phyloP scores from a whole-genome alignment of 371 early-diverging fungal genomes.

The Chytridium lagenaria region DNA sequence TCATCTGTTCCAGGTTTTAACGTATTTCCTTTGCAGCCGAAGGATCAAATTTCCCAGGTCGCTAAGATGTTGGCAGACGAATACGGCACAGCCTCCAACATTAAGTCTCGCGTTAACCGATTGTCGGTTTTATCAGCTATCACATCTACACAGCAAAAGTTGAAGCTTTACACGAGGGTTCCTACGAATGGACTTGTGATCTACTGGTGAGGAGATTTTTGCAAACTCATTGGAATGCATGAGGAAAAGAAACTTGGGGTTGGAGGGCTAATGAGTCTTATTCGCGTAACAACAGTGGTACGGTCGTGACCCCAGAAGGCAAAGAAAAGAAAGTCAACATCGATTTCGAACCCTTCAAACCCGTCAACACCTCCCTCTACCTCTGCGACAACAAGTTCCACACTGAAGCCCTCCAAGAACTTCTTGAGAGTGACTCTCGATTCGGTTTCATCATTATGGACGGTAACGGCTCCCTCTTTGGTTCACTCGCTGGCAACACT shows the following conservation, averaged over 20 bases:
- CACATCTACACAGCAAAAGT: slow-evolving; percentile 97
- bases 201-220: slow-evolving; percentile 57
- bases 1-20: no score
- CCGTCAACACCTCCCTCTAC: slow-evolving; percentile 99
- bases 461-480: slow-evolving; percentile 98
- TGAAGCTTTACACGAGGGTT: slow-evolving; percentile 94
- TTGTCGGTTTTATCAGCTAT: slow-evolving; percentile 98
- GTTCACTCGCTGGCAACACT: slow-evolving; percentile 96
- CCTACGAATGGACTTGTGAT: slow-evolving; percentile 95
- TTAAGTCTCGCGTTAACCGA: slow-evolving; percentile 99
- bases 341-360: slow-evolving; percentile 99
- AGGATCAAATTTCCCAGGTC: slow-evolving; percentile 93
- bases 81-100: slow-evolving; percentile 99
- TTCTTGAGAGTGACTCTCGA: slow-evolving; percentile 95
- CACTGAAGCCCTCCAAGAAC: slow-evolving; percentile 91
- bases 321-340: slow-evolving; percentile 99
- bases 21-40: slow-evolving; percentile 69
- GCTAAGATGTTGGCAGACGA: slow-evolving; percentile 98
- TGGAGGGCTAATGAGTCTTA: slow-evolving; percentile 13
- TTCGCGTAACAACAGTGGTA: slow-evolving; percentile 82
- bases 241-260: no score
- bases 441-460: slow-evolving; percentile 99
- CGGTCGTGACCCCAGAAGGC: slow-evolving; percentile 97
- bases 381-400: slow-evolving; percentile 99
- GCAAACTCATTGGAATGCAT: no score